Evolutionary conservation across 805 yeast species (phyloP).

Genomic region (Candida easanensis): DNA sequence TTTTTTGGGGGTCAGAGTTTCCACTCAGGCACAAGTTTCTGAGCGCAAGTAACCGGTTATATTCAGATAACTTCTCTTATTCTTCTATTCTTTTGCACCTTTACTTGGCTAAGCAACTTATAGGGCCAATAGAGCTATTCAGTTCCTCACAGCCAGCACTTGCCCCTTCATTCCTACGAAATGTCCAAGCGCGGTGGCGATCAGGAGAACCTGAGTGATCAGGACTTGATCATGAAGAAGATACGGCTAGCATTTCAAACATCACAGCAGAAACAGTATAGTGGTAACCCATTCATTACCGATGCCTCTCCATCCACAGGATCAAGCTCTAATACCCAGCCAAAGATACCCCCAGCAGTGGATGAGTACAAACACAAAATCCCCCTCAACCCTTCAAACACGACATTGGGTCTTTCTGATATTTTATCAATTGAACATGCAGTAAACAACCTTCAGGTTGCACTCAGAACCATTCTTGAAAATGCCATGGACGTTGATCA

Average conservation of each 20-base stretch:
- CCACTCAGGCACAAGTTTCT: too few relatives aligned
- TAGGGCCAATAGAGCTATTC: too few relatives aligned
- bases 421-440: constrained; percentile 47
- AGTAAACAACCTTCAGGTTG: constrained; percentile 48
- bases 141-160: too few relatives aligned
- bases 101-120: too few relatives aligned
- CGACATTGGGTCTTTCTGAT: constrained; percentile 21
- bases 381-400: background rate
- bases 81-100: too few relatives aligned
- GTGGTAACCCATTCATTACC: background rate
- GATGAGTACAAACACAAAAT: constrained; percentile 7
- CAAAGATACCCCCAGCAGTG: background rate
- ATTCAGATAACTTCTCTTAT: too few relatives aligned
- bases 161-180: too few relatives aligned
- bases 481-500: constrained; percentile 54
- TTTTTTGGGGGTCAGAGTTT: too few relatives aligned
- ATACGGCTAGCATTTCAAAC: constrained; percentile 4
- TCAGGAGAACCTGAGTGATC: background rate
- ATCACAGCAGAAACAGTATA: background rate
- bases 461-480: constrained; percentile 46
- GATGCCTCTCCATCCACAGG: background rate
- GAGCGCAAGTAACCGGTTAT: too few relatives aligned
- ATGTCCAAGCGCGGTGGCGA: background rate
- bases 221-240: constrained; percentile 7
- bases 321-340: background rate